Base-by-base conservation (phyloP, 2,329 filamentous ascomycete species). In the Hypoxylon sp. region DNA sequence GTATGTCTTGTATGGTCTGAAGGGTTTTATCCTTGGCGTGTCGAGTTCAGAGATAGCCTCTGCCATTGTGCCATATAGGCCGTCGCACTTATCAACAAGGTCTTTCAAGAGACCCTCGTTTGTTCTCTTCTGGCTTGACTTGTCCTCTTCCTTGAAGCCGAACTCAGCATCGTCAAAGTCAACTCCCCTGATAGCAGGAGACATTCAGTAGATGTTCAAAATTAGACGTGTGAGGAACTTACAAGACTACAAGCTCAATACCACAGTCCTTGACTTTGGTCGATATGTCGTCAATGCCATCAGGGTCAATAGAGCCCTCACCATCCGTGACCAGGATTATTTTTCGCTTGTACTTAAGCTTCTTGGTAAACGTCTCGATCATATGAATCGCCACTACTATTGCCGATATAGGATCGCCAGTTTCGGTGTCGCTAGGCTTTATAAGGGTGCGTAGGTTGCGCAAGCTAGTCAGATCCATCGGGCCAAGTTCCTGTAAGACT, bases 151-250 rank as follows among this genome's bases (percentile, higher is more conserved):
- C 77, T 97, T 97, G 75, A 93, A 92, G 42, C 94, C 94, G 74
- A 91, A 97, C 1, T 97, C 93, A 0, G 87, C 76, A 76, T 97
- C 93, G 75, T 99, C 93, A 78, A 99, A 98, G 76, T 99, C 96
- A 16, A 97, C 87, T 12, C 96, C 96, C 56, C 91, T 94, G 42
- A 51, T 22, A 3, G 5, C 48, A 50, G 12, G 50, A 22, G 20
- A 22, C 4, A 40, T 74, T n/a, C 64, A 77, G 61, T 55, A 56
- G 14, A 16, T 8, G 12, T 11, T 5, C 2, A 20, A 22, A 16
- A 12, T n/a, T 22, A 3, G 3, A 6, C 30, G 12, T n/a, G 3
- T n/a, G n/a, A 9, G 30, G 14, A 55, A 84, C 91, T 78, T 78
- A 93, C 90, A 98, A 80, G 9, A 98, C 81, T 1, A 90, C 85